Evolutionary conservation across 2,329 filamentous ascomycete genomes (phyloP), one percentile per base, ranked within the genome.

Genomic region (Botrytis cinerea): DNA sequence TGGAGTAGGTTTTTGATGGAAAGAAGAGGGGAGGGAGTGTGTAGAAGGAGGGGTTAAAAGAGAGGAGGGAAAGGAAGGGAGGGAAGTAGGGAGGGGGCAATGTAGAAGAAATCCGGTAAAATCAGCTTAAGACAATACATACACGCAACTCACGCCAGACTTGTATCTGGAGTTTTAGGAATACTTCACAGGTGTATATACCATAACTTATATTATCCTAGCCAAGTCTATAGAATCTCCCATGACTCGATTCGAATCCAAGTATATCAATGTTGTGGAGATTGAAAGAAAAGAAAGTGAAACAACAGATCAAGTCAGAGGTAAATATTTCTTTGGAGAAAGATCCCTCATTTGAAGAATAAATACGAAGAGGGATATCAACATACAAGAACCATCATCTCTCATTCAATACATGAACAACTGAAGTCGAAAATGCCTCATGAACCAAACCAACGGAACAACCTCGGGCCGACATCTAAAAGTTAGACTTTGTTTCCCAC

Each of bases 271-370:
- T 28, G 0, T 57, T 28, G 0, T 28, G 7, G 6, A 57, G 4
- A 32, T 28, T 28, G n/a, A 28, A 28, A 51, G 48, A 51, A 2
- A 51, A 51, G 2, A 16, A 54, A n/a, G 48, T n/a, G 14, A 16
- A 54, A 28, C 0, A 2, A 18, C 18, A 4, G 1, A 32, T 28
- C 51, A 16, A 57, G 48, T 32, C 7, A 18, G 3, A 57, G 14
- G 4, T 57, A 10, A 57, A 32, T 0, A 9, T 4, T 3, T 16
- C 0, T 28, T 9, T 57, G 6, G 4, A 57, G 5, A 4, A 32
- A 18, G 1, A 2, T 2, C 0, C 18, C 2, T 28, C 6, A 9
- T 57, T 18, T 57, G n/a, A 57, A 28, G 0, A 18, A 28, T 28
- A 14, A 28, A 54, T n/a, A 54, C 5, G 14, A 57, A 18, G 51